Evolutionary conservation across 2,329 filamentous ascomycete genomes (phyloP).

Genomic region (Cordyceps cicadae): DNA sequence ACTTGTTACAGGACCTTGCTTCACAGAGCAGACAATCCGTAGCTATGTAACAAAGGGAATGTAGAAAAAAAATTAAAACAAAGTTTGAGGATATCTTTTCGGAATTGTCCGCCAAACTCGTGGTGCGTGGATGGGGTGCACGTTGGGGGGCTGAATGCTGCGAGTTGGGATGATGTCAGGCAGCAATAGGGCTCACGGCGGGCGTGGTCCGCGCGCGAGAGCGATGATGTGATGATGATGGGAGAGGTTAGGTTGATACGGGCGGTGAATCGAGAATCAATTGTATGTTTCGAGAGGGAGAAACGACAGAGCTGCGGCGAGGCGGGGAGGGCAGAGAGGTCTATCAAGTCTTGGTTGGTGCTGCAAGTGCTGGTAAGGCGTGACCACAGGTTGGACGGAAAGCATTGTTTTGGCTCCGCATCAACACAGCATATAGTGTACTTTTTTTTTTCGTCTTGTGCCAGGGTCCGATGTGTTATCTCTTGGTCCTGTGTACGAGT

Average conservation of each 20-base stretch:
- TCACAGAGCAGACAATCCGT: not conserved
- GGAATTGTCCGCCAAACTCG: not conserved
- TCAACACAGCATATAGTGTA: not conserved
- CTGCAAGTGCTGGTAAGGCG: too few species aligned
- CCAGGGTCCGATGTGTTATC: constrained; percentile 4
- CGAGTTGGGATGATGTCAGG: constrained; percentile 3
- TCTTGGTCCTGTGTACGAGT: not conserved
- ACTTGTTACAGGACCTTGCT: constrained; percentile 1
- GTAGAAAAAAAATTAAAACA: not conserved
- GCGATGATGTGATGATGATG: not conserved
- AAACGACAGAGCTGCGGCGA: not conserved
- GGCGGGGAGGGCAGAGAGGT: constrained; percentile 8
- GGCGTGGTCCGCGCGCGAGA: not conserved
- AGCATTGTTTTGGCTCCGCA: constrained; percentile 11
- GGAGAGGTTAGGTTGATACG: constrained; percentile 1
- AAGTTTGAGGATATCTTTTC: not conserved
- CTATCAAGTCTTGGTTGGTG: constrained; percentile 4
- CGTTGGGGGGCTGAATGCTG: not conserved
- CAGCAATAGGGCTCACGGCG: constrained; percentile 6
- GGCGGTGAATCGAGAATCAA: constrained; percentile 2
- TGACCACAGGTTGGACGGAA: not conserved
- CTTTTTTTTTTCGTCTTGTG: not conserved
- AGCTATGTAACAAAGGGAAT: constrained; percentile 1
- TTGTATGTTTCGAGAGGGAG: constrained; percentile 3
- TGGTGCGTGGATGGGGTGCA: not conserved